Percentiles rank a stretch among this genome's conserved stretches.
These are phyloP conservation scores for Zhuliangozyma parablackwelliae DNA, from an alignment of 1,139 yeast genomes.

Conservation along the genomic window DNA sequence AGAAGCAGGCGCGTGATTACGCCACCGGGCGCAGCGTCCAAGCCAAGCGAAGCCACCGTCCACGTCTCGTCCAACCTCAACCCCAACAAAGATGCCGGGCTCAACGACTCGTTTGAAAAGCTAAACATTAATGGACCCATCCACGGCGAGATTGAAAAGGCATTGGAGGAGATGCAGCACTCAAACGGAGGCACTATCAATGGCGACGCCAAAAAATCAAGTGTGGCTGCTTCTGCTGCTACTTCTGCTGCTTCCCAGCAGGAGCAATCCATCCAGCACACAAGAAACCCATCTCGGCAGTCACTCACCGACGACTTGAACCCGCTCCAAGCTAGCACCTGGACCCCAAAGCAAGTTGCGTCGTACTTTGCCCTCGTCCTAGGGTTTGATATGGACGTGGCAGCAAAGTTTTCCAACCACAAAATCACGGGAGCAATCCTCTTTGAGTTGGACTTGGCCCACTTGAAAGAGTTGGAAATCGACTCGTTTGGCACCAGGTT, in stretches of 20 bases:
- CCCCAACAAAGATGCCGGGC: slow-evolving; percentile 1
- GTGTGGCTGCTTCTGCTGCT: not conserved
- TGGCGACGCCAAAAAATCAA: slow-evolving; percentile 1
- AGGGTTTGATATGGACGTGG: slow-evolving; percentile 70
- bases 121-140: not conserved
- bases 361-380: slow-evolving; percentile 61
- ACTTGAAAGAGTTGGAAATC: slow-evolving; percentile 87
- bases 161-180: slow-evolving; percentile 62
- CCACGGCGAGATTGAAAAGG: slow-evolving; percentile 72
- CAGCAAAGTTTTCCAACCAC: slow-evolving; percentile 79
- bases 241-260: not conserved
- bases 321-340: slow-evolving; percentile 50
- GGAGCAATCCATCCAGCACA: slow-evolving; percentile 4
- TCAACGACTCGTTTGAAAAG: slow-evolving; percentile 5
- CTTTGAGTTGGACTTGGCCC: slow-evolving; percentile 78
- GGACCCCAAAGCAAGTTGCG: slow-evolving; percentile 87
- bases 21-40: slow-evolving; percentile 5
- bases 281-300: slow-evolving; percentile 6
- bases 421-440: slow-evolving; percentile 84
- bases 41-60: not conserved
- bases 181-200: not conserved
- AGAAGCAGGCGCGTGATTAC: slow-evolving; percentile 51
- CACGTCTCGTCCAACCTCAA: not conserved
- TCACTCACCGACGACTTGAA: slow-evolving; percentile 35
- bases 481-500: slow-evolving; percentile 92